Base-by-base conservation (phyloP, 768 basidiomycete species). In the Agrocybe pediades region DNA sequence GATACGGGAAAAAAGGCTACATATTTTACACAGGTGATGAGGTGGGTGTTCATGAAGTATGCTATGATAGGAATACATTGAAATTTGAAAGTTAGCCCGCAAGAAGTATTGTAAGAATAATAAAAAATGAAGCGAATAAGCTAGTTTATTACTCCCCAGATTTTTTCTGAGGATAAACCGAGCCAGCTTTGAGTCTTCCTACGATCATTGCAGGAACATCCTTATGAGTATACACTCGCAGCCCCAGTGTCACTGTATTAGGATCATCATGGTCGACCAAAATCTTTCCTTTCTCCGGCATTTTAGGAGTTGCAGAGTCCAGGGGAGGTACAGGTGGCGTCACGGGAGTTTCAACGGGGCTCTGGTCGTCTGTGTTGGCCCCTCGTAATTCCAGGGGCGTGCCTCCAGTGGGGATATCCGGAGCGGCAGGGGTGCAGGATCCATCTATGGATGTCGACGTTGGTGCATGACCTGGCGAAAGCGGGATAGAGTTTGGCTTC, bases 191-290 rank as follows among this genome's bases (percentile, higher is more conserved):
- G 68, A 62, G 72, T 58, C 58, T 66, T 3, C 71, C 71, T 23
- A 65, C 62, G 9, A 76, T 65, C 8, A 60, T 57, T 9, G 65
- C 71, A 62, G 70, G 60, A 63, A 75, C 59, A 68, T 77, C 77
- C 69, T 80, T 65, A 67, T 78, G 57, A 61, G 75, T 73, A 54
- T 76, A 76, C 61, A 74, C 76, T 65, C 70, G 72, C 62, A 67
- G 67, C 29, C 64, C 76, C 53, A 68, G 63, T 65, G 67, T 72
- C 1, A 81, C 69, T 6, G 74, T 70, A 55, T 79, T 72, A 8
- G 77, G 65, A 24, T 71, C 65, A 7, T 67, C 66, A 16, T 64
- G 68, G 36, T 52, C 59, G 41, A 70, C 61, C 1, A 40, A 21
- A 23, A 65, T 59, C 53, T 66, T 67, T 3, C 62, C 60, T 26